Base-by-base conservation (phyloP, 768 basidiomycete genomes). In the button mushroom (Agaricus bisporus) region DNA sequence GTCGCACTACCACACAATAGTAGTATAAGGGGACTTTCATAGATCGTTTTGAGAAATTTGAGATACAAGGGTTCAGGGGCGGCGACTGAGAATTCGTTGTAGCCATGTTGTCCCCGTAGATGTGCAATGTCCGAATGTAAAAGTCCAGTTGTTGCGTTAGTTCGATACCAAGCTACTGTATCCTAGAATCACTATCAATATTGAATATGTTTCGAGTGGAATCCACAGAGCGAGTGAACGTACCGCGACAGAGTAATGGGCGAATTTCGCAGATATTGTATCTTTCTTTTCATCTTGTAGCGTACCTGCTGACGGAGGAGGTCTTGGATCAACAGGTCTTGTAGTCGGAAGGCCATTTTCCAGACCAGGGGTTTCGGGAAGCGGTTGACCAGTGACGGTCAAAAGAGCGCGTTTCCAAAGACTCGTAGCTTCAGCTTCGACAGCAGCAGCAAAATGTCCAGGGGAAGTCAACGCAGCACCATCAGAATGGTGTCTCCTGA, bases 41-140 rank as follows among this genome's bases (percentile, higher is more conserved):
- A 97, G 47, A 98, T 93, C 35, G 89, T 95, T 68, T 95, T 94
- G 12, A 86, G 84, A 65, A 98, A 98, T 70, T 97, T 97, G 64
- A 94, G 69, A 38, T 86, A 70, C 8, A 86, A 68, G 0, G 91
- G 86, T 62, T 97, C 93, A 2, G 91, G 84, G 0, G 87, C 73
- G 0, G 81, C 78, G 11, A 98, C 90, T 1, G 89, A 82, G 66
- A 98, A 98, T 69, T 98, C 95, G 71, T 98, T 98, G 66, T 91
- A 95, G 2, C 93, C 93, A 59, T 92, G 81, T 2, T 71, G 73
- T 25, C 77, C 77, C 32, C 84, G 82, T 20, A 95, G 73, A 22
- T 74, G 69, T 2, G 82, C 73, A 36, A 95, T 78, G 49, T 83
- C 77, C 15, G 81, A 69, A 26, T 77, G 72, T 0, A 86, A 66